These are phyloP conservation scores for Quercus aquifolioides DNA, from an alignment of 306 rosid species.

Conservation along the genomic window DNA sequence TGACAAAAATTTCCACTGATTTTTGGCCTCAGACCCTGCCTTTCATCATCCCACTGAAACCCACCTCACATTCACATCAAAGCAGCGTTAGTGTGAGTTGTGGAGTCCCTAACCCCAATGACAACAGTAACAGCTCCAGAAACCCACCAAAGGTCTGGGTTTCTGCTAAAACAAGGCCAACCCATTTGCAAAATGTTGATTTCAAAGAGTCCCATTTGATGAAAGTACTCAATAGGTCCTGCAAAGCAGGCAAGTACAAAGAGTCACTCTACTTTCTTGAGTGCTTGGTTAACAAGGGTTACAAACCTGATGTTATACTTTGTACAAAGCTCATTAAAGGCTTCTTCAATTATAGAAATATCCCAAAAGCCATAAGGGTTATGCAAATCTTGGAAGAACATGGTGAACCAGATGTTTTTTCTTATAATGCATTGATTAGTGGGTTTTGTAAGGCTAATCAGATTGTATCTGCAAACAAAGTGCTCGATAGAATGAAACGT, in stretches of 20 bases:
- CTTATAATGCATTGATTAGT: slow-evolving; percentile 75
- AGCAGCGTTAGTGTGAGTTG: slow-evolving; percentile 17
- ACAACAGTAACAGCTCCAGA: slow-evolving; percentile 22
- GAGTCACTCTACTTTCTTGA: slow-evolving; percentile 75
- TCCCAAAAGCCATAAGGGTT: slow-evolving; percentile 57
- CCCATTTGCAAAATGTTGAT: slow-evolving; percentile 26
- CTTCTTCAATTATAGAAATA: slow-evolving; percentile 50
- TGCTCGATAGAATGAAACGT: slow-evolving; percentile 66
- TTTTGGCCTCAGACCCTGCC: slow-evolving; percentile 50
- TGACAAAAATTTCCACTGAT: slow-evolving; percentile 64
- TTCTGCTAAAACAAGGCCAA: slow-evolving; percentile 30
- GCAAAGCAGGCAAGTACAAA: slow-evolving; percentile 56
- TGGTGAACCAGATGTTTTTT: slow-evolving; percentile 78
- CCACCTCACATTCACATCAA: slow-evolving; percentile 31
- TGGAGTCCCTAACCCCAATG: slow-evolving; percentile 31
- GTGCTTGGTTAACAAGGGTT: slow-evolving; percentile 57
- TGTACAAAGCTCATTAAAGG: slow-evolving; percentile 81
- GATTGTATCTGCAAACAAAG: slow-evolving; percentile 50
- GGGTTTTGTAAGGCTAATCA: slow-evolving; percentile 61
- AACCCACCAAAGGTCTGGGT: slow-evolving; percentile 22
- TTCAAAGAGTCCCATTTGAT: slow-evolving; percentile 49
- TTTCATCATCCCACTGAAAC: slow-evolving; percentile 24
- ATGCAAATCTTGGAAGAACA: slow-evolving; percentile 72
- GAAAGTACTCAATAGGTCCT: slow-evolving; percentile 57
- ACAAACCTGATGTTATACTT: slow-evolving; percentile 63